Conservation (phyloP, 2,329 filamentous ascomycete genomes). For the Zymoseptoria crescenta region DNA sequence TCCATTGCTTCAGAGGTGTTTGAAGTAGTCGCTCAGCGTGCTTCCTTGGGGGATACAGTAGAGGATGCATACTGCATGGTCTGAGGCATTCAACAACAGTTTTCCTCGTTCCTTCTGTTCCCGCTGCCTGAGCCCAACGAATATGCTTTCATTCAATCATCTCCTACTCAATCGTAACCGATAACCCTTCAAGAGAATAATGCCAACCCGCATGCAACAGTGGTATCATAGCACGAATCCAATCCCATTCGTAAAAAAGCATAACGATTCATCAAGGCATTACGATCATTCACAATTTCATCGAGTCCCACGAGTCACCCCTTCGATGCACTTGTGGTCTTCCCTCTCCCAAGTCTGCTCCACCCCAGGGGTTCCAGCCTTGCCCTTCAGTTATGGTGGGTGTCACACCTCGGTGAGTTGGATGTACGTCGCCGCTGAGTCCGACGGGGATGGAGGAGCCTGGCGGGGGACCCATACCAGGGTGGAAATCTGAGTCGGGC, state of each 20-base stretch:
- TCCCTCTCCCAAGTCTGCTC: background rate
- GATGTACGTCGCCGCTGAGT: constrained; percentile 11
- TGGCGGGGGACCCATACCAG: constrained; percentile 15
- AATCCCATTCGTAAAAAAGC: background rate
- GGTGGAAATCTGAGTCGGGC: constrained; percentile 15
- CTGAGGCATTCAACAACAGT: too few species aligned
- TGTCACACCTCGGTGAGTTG: constrained; percentile 8
- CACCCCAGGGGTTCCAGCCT: constrained; percentile 13
- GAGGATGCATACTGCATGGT: too few species aligned
- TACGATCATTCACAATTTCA: background rate
- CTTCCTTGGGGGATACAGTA: too few species aligned
- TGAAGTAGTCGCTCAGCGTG: too few species aligned
- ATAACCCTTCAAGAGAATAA: background rate
- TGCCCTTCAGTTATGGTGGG: constrained; percentile 1
- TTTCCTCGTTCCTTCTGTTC: too few species aligned
- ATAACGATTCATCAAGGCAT: background rate
- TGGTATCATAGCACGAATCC: background rate
- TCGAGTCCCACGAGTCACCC: background rate
- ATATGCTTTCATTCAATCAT: too few species aligned
- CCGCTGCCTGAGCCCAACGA: too few species aligned
- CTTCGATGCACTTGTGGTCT: background rate
- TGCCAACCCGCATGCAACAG: background rate
- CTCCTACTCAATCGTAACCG: too few species aligned
- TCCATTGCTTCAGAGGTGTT: too few species aligned
- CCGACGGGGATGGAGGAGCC: constrained; percentile 6